phyloP scores from a whole-genome alignment of 1,139 yeast genomes.

The Meyerozyma sp. region DNA sequence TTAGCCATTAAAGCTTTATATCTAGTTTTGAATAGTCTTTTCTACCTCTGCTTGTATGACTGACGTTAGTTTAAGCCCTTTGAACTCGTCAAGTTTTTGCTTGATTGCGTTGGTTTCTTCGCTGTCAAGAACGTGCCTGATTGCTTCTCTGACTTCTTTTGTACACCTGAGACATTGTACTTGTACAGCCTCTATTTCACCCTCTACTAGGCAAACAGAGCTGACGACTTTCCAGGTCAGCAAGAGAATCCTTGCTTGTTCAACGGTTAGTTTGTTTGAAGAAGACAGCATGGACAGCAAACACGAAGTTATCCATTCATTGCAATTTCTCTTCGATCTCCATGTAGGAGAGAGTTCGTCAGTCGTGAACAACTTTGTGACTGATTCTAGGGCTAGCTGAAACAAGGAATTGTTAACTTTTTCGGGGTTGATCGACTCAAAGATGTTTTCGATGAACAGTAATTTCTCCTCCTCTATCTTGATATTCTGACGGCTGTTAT shows the following conservation, averaged over 20 bases:
- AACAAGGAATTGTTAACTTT: constrained; percentile 17
- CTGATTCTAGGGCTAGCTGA: constrained; percentile 17
- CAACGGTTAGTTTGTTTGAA: background rate
- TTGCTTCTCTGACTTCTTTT: background rate
- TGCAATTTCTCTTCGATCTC: constrained; percentile 48
- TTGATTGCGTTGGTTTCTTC: background rate
- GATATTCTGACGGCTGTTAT: constrained; percentile 22
- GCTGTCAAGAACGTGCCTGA: background rate
- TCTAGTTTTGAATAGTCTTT: background rate
- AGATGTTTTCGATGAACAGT: constrained; percentile 25
- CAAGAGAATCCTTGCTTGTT: background rate
- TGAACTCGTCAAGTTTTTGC: background rate
- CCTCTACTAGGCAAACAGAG: background rate
- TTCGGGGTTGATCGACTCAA: constrained; percentile 20
- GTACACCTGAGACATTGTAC: background rate
- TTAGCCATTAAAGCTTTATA: background rate
- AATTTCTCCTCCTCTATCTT: constrained; percentile 36
- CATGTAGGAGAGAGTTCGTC: constrained; percentile 44
- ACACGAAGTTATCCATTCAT: constrained; percentile 26
- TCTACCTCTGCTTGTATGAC: constrained; percentile 4
- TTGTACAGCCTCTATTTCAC: background rate
- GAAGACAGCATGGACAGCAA: background rate
- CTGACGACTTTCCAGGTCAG: background rate
- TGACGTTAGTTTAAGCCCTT: constrained; percentile 1
- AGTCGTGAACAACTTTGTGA: constrained; percentile 20